Evolutionary conservation across 208 protist species (phyloP).

Genomic region (Leishmania gerbilli): DNA sequence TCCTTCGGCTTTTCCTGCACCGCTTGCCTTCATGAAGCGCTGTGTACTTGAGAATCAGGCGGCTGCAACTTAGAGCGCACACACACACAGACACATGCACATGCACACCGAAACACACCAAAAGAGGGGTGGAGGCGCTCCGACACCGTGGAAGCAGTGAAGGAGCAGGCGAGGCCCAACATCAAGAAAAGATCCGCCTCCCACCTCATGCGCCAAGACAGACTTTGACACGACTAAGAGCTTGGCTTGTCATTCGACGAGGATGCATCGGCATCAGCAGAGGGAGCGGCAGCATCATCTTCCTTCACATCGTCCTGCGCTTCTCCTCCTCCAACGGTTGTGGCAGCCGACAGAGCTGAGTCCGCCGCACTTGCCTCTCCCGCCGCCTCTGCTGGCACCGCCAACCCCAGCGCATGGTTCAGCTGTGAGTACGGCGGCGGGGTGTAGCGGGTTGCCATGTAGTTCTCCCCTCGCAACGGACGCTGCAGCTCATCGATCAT

Average conservation of each 20-base stretch:
- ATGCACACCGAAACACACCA: not conserved
- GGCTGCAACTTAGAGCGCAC: not conserved
- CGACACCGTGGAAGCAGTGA: not conserved
- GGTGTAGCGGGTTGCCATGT: constrained; percentile 88
- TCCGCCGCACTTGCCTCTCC: not conserved
- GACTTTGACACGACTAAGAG: constrained; percentile 1
- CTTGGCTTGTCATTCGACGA: not conserved
- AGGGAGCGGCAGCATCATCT: not conserved
- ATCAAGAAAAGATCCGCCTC: too few species aligned
- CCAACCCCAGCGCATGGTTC: constrained; percentile 59
- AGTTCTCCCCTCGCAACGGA: constrained; percentile 77
- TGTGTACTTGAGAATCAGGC: not conserved
- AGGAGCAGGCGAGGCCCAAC: not conserved
- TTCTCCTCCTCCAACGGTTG: not conserved
- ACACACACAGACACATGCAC: not conserved
- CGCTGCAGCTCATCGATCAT: constrained; percentile 89
- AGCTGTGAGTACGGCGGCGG: constrained; percentile 81
- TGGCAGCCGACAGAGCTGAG: not conserved
- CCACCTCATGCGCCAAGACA: not conserved
- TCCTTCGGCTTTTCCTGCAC: not conserved
- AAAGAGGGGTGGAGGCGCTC: not conserved
- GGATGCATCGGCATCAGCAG: not conserved
- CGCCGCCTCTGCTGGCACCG: not conserved
- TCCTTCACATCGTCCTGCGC: not conserved
- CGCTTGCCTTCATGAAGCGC: not conserved